A percentile compares a stretch with the other conserved stretches of the same genome.
These are phyloP conservation scores for Dalbergia cultrata DNA, from an alignment of 306 rosid genomes.

Conservation along the genomic window DNA sequence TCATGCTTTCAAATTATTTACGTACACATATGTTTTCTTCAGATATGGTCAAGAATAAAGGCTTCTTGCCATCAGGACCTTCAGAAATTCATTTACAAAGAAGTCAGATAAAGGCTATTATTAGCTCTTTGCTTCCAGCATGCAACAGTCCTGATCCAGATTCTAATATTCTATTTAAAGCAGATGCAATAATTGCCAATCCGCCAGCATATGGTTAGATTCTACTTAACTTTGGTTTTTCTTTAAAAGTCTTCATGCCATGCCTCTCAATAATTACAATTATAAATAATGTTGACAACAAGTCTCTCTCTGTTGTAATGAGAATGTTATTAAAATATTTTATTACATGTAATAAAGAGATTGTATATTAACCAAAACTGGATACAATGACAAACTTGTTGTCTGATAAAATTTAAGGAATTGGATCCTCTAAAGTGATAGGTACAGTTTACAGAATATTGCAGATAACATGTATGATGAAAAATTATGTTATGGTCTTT, in stretches of 20 bases:
- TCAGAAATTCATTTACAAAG: constrained; percentile 90
- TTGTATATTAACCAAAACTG: constrained; percentile 6
- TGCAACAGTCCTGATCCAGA: constrained; percentile 78
- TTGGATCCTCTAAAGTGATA: constrained; percentile 15
- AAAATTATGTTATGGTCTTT: constrained; percentile 33
- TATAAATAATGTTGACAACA: constrained; percentile 9
- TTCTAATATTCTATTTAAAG: constrained; percentile 65
- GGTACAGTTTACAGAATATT: not conserved
- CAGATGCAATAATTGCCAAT: constrained; percentile 91
- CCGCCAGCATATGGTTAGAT: constrained; percentile 96
- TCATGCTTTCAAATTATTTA: constrained; percentile 32
- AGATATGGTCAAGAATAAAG: constrained; percentile 99
- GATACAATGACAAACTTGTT: constrained; percentile 15
- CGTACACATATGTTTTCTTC: constrained; percentile 45
- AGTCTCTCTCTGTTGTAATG: constrained; percentile 20
- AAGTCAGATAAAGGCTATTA: constrained; percentile 75
- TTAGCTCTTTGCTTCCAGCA: constrained; percentile 82
- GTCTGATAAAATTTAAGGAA: constrained; percentile 23
- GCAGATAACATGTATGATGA: not conserved
- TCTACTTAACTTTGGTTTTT: constrained; percentile 32
- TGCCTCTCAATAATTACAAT: constrained; percentile 8
- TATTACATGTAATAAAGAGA: constrained; percentile 35
- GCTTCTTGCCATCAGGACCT: constrained; percentile 95
- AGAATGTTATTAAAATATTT: constrained; percentile 32
- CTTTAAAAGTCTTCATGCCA: not conserved